Base-by-base conservation (phyloP, 306 rosid genomes). In the Urtica urens region DNA sequence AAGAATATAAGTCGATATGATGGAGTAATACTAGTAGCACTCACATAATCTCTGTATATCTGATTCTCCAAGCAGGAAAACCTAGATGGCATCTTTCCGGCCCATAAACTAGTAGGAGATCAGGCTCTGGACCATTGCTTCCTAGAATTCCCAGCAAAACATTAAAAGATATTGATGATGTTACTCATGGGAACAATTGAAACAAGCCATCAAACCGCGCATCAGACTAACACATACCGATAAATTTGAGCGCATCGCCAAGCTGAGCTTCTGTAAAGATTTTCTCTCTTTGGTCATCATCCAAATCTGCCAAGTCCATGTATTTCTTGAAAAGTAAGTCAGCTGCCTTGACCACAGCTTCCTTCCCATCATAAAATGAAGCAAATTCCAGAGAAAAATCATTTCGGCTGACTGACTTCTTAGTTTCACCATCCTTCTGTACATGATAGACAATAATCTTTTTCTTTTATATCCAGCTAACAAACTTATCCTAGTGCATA, bases 31-130 rank as follows among this genome's bases (percentile, higher is more conserved):
- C 21, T n/a, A 1, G 31, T 46, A 55, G 42, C 26, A 82, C 94
- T 72, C 53, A 87, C 96, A 83, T 51, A 44, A 83, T 88, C 83
- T 88, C 95, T 6, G 96, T 74, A 58, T 88, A 81, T 21, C 75
- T 78, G 17, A 88, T 65, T 67, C 95, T 81, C 96, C 96, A 88
- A 38, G 93, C 81, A 47, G 96, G 90, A 66, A 83, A 88, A 60
- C 96, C 95, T 30, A 81, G 80, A 67, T 88, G 96, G 72, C 93
- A 81, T 68, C 96, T 81, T 31, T 68, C 74, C 20, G 96, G 93
- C 58, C 93, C 96, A 68, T 78, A 88, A 37, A 76, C 83, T 59
- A 83, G 72, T 50, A 88, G 71, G 53, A 88, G 86, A 63, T 88
- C 86, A 44, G 95, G 96, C 49, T 81, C 88, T 12, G 77, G 79